A percentile compares a stretch with the other conserved stretches of the same genome.
Conservation (phyloP, 2,329 filamentous ascomycete genomes). For the Clonostachys solani region DNA sequence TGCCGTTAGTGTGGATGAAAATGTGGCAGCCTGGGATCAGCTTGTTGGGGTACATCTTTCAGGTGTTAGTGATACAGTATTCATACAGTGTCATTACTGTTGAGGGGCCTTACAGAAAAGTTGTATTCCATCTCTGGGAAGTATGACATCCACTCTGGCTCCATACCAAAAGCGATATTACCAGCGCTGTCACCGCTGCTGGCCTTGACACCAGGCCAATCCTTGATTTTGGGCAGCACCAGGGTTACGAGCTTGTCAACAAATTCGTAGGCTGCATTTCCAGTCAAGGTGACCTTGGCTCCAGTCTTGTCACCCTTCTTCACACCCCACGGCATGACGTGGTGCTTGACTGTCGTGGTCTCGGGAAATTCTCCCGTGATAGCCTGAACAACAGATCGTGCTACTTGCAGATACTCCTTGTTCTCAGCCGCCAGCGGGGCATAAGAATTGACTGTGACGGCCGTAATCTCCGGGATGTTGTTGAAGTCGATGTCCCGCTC, state of each 20-base stretch:
- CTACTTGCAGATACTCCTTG: conserved; percentile 73
- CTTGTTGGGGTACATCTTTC: conserved; percentile 54
- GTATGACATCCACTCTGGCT: conserved; percentile 67
- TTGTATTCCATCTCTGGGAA: conserved; percentile 96
- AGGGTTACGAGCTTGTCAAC: conserved; percentile 85
- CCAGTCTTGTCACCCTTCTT: conserved; percentile 67
- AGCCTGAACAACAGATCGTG: conserved; percentile 77
- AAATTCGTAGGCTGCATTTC: conserved; percentile 85
- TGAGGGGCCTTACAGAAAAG: conserved; percentile 69
- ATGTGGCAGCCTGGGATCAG: conserved; percentile 86
- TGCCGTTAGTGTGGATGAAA: conserved; percentile 79
- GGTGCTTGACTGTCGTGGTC: conserved; percentile 65
- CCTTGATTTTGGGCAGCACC: conserved; percentile 92
- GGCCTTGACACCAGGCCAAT: conserved; percentile 70
- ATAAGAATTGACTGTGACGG: conserved; percentile 75
- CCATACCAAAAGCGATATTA: conserved; percentile 81
- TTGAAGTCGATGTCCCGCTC: conserved; percentile 74
- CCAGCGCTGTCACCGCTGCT: conserved; percentile 80
- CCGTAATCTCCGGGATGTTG: conserved; percentile 78
- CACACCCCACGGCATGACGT: conserved; percentile 73
- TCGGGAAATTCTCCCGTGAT: conserved; percentile 74
- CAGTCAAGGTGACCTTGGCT: conserved; percentile 72
- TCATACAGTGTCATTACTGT: conserved; percentile 5
- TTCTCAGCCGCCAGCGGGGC: conserved; percentile 68
- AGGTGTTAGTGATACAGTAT: conserved; percentile 6